phyloP scores from a whole-genome alignment of 2,329 filamentous ascomycete genomes.

The Aspergillus carbonarius region DNA sequence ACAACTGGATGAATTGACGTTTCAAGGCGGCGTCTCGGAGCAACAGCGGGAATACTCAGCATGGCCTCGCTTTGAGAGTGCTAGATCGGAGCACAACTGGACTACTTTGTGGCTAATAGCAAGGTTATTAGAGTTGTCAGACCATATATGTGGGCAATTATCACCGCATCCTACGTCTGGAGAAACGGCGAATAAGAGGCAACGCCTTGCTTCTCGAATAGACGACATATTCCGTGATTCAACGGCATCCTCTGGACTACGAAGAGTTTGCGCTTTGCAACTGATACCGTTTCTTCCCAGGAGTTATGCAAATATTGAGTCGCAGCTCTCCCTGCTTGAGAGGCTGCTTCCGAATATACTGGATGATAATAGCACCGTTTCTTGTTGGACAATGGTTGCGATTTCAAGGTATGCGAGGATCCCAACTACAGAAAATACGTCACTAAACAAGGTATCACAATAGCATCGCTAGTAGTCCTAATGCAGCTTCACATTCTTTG shows the following conservation, averaged over 20 bases:
- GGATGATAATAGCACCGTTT: constrained; percentile 66
- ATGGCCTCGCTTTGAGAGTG: constrained; percentile 36
- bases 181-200: constrained; percentile 34
- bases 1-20: constrained; percentile 73
- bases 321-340: constrained; percentile 57
- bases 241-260: constrained; percentile 35
- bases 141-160: constrained; percentile 21
- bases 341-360: constrained; percentile 60
- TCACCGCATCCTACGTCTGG: constrained; percentile 9
- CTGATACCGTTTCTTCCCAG: constrained; percentile 54
- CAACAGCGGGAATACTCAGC: constrained; percentile 40
- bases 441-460: constrained; percentile 13
- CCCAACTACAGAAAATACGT: not conserved
- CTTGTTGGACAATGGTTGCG: constrained; percentile 83
- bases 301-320: constrained; percentile 49
- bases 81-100: constrained; percentile 42
- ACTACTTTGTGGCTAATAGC: constrained; percentile 41
- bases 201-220: constrained; percentile 35
- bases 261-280: constrained; percentile 54
- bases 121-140: constrained; percentile 40
- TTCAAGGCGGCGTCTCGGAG: constrained; percentile 38
- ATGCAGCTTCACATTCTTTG: constrained; percentile 43
- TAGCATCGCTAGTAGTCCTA: constrained; percentile 34
- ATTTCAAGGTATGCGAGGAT: constrained; percentile 65
- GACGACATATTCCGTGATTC: constrained; percentile 40